Conservation (phyloP, 2,329 filamentous ascomycete genomes). For the Colletotrichum sp. region DNA sequence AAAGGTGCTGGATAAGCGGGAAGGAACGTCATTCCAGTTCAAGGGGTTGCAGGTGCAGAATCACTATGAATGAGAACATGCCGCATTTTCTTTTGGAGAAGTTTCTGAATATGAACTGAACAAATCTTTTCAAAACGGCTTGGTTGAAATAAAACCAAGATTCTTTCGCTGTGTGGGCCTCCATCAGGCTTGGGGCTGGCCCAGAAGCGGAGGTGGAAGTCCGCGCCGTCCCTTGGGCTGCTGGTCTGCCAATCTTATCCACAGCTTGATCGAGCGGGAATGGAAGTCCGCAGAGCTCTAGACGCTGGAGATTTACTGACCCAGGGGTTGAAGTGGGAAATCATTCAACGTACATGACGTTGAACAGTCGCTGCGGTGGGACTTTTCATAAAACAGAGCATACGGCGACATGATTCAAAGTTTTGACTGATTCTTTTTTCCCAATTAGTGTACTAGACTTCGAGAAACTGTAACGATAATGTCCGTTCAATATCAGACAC, state of each 20-base stretch:
- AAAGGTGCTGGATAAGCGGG: not conserved
- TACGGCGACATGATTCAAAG: not conserved
- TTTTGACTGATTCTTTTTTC: not conserved
- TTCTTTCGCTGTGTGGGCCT: not conserved
- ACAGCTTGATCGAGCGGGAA: not conserved
- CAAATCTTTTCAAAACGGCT: not conserved
- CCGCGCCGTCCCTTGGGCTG: not conserved
- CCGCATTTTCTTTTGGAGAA: not conserved
- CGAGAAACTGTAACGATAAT: no score
- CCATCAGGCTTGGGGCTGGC: not conserved
- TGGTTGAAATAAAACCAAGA: not conserved
- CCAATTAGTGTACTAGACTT: no score
- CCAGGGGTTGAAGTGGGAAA: not conserved
- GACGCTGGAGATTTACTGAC: not conserved
- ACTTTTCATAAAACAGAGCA: not conserved
- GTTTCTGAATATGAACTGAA: not conserved
- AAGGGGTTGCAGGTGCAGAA: not conserved
- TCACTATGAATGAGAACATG: not conserved
- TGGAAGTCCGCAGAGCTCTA: not conserved
- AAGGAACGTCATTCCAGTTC: not conserved
- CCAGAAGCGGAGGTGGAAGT: not conserved
- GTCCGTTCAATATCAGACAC: not conserved
- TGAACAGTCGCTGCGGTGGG: not conserved
- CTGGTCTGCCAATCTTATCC: not conserved
- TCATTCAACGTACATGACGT: not conserved